Base-by-base conservation (phyloP, 2,329 filamentous ascomycete species). In the Cercospora zeae-maydis region DNA sequence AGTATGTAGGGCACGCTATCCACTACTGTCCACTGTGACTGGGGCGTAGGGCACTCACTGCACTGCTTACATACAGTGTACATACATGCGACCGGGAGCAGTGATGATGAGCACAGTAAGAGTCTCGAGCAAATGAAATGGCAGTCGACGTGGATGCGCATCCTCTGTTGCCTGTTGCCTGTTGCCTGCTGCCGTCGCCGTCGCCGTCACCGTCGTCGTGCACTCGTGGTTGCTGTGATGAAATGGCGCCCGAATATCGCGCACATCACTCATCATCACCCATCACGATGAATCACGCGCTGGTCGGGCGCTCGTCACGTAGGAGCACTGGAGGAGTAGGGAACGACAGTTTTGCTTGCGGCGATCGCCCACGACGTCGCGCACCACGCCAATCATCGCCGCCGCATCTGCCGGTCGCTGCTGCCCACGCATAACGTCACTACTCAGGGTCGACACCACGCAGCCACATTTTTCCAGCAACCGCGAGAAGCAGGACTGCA, bases 51-150 rank as follows among this genome's bases (percentile, higher is more conserved):
- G n/a, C n/a, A n/a, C 24, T 3, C 24, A 27, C 13, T 45, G 21
- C 7, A 34, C 33, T 34, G 33, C 39, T 21, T 45, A 45, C 39
- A 34, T 27, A 27, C 24, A 3, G 24, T 6, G 3, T 27, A 27
- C 24, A 27, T 27, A 27, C 24, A 27, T 27, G 4, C 33, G 30
- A 62, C 60, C 53, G 60, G 60, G 49, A 62, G 39, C 21, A 47
- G 21, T 42, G 37, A 19, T 42, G 27, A n/a, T n/a, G n/a, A n/a
- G n/a, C n/a, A n/a, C n/a, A n/a, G n/a, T n/a, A n/a, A n/a, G n/a
- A n/a, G 13, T 58, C 55, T 58, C 37, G 39, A 58, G 37, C 37
- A 19, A 42, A 45, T n/a, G n/a, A n/a, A n/a, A 3, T 47, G 36
- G 37, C 36, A 30, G 27, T 9, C n/a, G 55, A 58, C 55, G 34